Base-by-base conservation (phyloP, 1,284 basidiomycete species). In the Naganishia cerealis region DNA sequence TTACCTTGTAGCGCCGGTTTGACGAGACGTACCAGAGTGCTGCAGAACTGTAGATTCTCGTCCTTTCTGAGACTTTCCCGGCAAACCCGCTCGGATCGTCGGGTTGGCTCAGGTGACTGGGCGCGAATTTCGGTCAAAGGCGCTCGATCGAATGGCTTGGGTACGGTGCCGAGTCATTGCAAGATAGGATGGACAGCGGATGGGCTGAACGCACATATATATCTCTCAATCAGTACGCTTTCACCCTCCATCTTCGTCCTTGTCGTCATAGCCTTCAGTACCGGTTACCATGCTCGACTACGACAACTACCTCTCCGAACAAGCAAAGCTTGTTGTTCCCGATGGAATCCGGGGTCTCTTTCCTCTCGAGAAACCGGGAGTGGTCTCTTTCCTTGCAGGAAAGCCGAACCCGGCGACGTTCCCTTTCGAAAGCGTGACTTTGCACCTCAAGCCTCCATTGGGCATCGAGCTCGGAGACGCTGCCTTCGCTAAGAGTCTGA, bases 341-440 rank as follows among this genome's bases (percentile, higher is more conserved):
- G 76, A 75, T 50, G 74, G 77, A 4, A 78, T 87, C 70, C 83
- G 85, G 56, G 82, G 83, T 1, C 85, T 97, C 39, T 86, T 89
- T 73, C 90, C 88, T 0, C 84, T 92, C 54, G 94, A 97, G 80
- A 81, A 81, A 24, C 91, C 92, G 0, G 91, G 90, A 3, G 81
- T 95, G 71, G 88, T 97, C 67, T 94, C 92, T 18, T 84, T 96
- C 68, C 76, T 82, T 26, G 84, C 84, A 12, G 85, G 85, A 42
- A 83, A 83, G 80, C 95, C 95, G 33, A 95, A 95, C 77, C 86
- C 89, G n/a, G 81, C 84, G 4, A 91, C 91, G 18, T 98, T 97
- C 81, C 94, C 94, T 0, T 90, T 98, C 78, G 87, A 87, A 8
- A 87, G 87, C 1, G 80, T 96, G 72, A 86, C 84, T 38, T 75